Evolutionary conservation across 352 stramenopile species (phyloP), one percentile per base, ranked within the genome.

Genomic region (Globisporangium echinulatum): DNA sequence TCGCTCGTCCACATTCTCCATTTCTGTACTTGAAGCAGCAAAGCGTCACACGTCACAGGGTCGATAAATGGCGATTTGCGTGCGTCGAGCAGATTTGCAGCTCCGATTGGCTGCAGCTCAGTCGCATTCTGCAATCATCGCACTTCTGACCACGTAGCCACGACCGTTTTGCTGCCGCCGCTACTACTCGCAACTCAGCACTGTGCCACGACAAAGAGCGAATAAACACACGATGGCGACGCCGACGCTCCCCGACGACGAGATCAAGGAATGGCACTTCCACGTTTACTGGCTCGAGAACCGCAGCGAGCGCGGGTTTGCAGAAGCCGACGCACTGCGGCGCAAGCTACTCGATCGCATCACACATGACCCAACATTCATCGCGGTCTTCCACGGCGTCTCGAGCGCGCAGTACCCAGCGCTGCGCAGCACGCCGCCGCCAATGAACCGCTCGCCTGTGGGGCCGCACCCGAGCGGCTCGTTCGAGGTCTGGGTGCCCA

Each of bases 241-340:
- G 51, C 49, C 39, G 40, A 62, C 5, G 52, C 54, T 40, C 6
- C 46, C 2, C 39, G 58, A 58, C 49, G 63, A 49, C 9, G 47
- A 57, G 44, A 72, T 88, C 61, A 79, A 84, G 59, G 82, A 92
- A 49, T 92, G 76, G 73, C 82, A 90, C 52, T 90, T 92, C 62
- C 82, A 92, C 65, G 72, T 74, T 33, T 92, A 81, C 67, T 90
- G 69, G 66, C 82, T 75, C 61, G 71, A 71, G 51, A 75, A 52
- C 9, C 54, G 49, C 52, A 88, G 74, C 59, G 59, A 75, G 56
- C 53, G 57, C 38, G 75, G 61, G 46, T 72, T 62, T 19, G 62
- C 66, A 37, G 72, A 86, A 37, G 82, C 78, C 0, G 58, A 74
- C 15, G 62, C 67, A 44, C 61, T 90, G 40, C 76, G 71, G 1